Evolutionary conservation across 768 basidiomycete genomes (phyloP), one percentile per base, ranked within the genome.

Genomic region (Tylopilus balloui): DNA sequence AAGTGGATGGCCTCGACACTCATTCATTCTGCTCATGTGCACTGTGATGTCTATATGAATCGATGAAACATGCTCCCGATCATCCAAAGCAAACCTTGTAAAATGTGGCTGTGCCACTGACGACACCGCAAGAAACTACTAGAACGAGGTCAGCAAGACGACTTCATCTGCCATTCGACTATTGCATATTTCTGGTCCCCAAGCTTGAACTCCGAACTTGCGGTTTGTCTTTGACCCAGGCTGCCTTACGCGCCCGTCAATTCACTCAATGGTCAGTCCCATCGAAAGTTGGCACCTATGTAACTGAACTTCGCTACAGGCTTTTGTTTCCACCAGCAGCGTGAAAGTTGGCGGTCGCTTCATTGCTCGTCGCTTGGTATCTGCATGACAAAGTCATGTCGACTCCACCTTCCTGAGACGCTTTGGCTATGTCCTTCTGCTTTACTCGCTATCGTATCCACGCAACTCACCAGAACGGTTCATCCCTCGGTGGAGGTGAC

Each of bases 401-500:
- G 63, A 38, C 67, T 76, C 13, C 65, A 78, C 10, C 75, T 72
- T 7, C 68, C 73, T 0, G 70, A 75, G 38, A 82, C 78, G 79
- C 64, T 48, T n/a, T 58, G 24, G 4, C 52, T 23, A 58, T 39
- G 6, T 61, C 52, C 15, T 49, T 81, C 12, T 69, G 73, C 72
- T 45, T 73, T 74, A 1, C 54, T 65, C 14, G 46, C 73, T 20
- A 58, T 78, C 31, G 73, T 78, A 15, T 57, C 68, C 20, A 79
- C 81, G 80, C 77, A 79, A 53, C 65, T 80, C 42, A 78, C 78
- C 9, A 60, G 60, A 10, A 81, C 75, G 6, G 73, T 71, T 9
- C 79, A 80, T 57, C 80, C 79, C 3, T 79, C 80, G 19, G 78
- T 77, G 43, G 80, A 79, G 48, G 79, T 77, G n/a, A 79, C 78